These are phyloP conservation scores for Rheum nobile DNA, from an alignment of 148 eudicot species.

Conservation along the genomic window DNA sequence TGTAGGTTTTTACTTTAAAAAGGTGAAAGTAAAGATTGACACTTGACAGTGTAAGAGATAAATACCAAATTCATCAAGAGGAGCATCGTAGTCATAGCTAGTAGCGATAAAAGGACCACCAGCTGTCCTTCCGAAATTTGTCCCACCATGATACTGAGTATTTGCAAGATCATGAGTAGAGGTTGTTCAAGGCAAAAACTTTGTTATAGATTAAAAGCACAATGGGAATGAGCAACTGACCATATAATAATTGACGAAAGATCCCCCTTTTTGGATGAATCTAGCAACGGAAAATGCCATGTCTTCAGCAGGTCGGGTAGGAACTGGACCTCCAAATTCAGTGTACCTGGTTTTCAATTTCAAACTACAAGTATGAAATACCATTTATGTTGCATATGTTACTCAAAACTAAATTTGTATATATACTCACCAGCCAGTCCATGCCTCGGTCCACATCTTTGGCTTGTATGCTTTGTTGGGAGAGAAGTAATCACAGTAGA, in stretches of 20 bases:
- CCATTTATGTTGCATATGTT: not conserved
- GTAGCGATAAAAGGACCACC: conserved; percentile 74
- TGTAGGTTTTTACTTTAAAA: not conserved
- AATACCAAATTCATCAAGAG: conserved; percentile 73
- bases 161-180: not conserved
- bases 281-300: conserved; percentile 80
- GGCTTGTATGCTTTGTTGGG: conserved; percentile 83
- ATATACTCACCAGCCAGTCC: conserved; percentile 70
- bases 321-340: conserved; percentile 77
- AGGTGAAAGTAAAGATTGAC: not conserved
- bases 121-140: conserved; percentile 69
- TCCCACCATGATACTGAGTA: conserved; percentile 68
- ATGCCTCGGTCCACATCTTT: conserved; percentile 90
- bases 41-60: not conserved
- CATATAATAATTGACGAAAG: conserved; percentile 84
- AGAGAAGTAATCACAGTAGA: conserved; percentile 73
- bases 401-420: not conserved
- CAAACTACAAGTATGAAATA: not conserved
- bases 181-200: not conserved
- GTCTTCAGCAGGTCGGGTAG: conserved; percentile 74
- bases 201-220: not conserved
- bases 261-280: conserved; percentile 77
- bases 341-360: conserved; percentile 43
- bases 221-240: conserved; percentile 22
- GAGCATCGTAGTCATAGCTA: conserved; percentile 85